Percentiles rank a stretch among this genome's conserved stretches.
Evolutionary conservation across 1,284 basidiomycete genomes (phyloP).

Genomic region (Mycena citricolor): DNA sequence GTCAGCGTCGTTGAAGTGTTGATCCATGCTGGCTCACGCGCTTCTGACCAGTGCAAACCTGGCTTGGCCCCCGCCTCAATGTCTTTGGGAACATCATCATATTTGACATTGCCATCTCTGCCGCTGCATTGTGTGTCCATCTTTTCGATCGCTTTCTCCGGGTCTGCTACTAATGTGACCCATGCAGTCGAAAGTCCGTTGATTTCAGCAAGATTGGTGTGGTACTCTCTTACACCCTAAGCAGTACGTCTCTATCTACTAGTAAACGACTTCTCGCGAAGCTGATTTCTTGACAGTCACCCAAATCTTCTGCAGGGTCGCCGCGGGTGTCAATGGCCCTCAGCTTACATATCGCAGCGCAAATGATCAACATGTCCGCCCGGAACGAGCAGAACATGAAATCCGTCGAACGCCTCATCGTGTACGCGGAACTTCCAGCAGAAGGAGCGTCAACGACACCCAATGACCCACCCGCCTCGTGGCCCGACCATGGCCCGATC

Average conservation of each 20-base stretch:
- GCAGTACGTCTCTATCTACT: slow-evolving; percentile 42
- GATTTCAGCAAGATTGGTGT: slow-evolving; percentile 57
- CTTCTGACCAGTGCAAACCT: slow-evolving; percentile 44
- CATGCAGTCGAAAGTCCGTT: slow-evolving; percentile 21
- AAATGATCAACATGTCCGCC: slow-evolving; percentile 57
- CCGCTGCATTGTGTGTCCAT: slow-evolving; percentile 44
- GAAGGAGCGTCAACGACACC: slow-evolving; percentile 46
- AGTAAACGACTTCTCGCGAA: slow-evolving; percentile 3
- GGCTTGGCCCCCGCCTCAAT: slow-evolving; percentile 61
- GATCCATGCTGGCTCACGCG: not conserved
- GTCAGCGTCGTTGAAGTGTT: slow-evolving; percentile 21
- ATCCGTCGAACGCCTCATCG: slow-evolving; percentile 18
- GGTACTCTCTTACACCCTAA: slow-evolving; percentile 61
- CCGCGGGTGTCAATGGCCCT: not conserved
- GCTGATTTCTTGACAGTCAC: slow-evolving; percentile 41
- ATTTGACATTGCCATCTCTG: slow-evolving; percentile 71
- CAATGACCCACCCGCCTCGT: slow-evolving; percentile 56
- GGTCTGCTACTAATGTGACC: not conserved
- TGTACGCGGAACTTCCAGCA: slow-evolving; percentile 53
- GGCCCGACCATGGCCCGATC: slow-evolving; percentile 60
- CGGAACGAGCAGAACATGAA: slow-evolving; percentile 53
- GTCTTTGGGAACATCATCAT: slow-evolving; percentile 73
- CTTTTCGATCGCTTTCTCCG: not conserved
- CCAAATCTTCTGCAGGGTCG: slow-evolving; percentile 49
- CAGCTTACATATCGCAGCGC: slow-evolving; percentile 36